Evolutionary conservation across 148 eudicot genomes (phyloP).

Genomic region (Cornus suecica): DNA sequence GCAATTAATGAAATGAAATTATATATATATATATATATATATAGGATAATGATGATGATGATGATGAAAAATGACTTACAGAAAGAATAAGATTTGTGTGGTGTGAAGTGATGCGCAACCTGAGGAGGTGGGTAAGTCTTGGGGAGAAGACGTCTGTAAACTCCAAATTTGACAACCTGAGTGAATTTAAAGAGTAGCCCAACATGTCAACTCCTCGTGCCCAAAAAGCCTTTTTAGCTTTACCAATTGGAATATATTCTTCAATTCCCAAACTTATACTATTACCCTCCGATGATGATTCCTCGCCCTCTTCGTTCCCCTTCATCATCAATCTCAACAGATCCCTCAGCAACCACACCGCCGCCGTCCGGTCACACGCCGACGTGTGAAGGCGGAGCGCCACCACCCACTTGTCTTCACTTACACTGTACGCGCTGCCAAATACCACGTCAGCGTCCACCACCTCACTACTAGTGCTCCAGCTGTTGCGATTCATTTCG

Average conservation of each 20-base stretch:
- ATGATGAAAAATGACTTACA: constrained; percentile 26
- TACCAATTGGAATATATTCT: constrained; percentile 58
- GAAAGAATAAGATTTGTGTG: constrained; percentile 49
- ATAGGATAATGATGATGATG: too few species aligned
- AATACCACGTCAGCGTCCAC: constrained; percentile 36
- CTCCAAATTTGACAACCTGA: constrained; percentile 51
- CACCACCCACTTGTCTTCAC: constrained; percentile 37
- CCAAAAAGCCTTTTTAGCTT: constrained; percentile 74
- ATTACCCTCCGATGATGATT: constrained; percentile 9
- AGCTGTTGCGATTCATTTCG: constrained; percentile 55
- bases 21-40: too few species aligned
- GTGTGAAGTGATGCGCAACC: constrained; percentile 38
- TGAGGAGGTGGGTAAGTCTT: constrained; percentile 40
- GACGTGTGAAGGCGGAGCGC: constrained; percentile 64
- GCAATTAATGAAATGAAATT: too few species aligned
- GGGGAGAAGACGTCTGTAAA: constrained; percentile 39
- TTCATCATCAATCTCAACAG: constrained; percentile 33
- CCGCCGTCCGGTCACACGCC: constrained; percentile 68
- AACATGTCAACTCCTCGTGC: constrained; percentile 75
- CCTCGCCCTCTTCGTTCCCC: constrained; percentile 1
- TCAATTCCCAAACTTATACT: constrained; percentile 50
- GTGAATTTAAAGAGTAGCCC: constrained; percentile 76
- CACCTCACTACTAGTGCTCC: constrained; percentile 29
- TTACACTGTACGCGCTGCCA: constrained; percentile 41
- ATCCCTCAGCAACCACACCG: constrained; percentile 51